Percentiles rank a stretch among this genome's conserved stretches.
Conservation (phyloP, 352 stramenopile genomes). For the Pythium angustatum region DNA sequence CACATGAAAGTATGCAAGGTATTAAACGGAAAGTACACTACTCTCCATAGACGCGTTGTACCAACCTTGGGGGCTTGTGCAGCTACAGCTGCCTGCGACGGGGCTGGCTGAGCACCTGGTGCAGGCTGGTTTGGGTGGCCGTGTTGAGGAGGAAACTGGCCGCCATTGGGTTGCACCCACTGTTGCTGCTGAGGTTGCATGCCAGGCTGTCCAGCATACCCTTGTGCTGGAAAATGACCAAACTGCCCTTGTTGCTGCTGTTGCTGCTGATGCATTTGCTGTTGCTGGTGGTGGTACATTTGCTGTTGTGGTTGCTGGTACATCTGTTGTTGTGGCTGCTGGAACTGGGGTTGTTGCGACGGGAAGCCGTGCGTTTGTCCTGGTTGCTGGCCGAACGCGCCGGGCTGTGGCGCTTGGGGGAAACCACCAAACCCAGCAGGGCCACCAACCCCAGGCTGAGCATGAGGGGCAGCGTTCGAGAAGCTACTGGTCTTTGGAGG, state of each 20-base stretch:
- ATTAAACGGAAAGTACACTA: too few relatives aligned
- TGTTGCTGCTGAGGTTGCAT: conserved; percentile 35
- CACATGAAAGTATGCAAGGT: not conserved
- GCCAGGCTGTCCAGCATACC: conserved; percentile 25
- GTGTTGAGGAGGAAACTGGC: conserved; percentile 33
- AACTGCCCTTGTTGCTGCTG: conserved; percentile 22
- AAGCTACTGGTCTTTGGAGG: conserved; percentile 27
- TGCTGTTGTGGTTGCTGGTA: conserved; percentile 23
- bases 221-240: conserved; percentile 26
- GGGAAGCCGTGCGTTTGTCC: conserved; percentile 20
- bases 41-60: not conserved
- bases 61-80: conserved; percentile 43
- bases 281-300: conserved; percentile 35
- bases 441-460: conserved; percentile 31
- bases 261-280: conserved; percentile 24
- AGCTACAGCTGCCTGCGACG: conserved; percentile 23
- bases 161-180: conserved; percentile 31
- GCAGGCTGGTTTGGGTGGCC: conserved; percentile 5
- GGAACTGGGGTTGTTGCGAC: conserved; percentile 27
- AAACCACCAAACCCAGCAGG: conserved; percentile 18
- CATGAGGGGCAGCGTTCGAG: conserved; percentile 1
- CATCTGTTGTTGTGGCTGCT: conserved; percentile 35
- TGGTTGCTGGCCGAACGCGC: conserved; percentile 15
- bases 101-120: not conserved
- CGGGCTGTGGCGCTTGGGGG: conserved; percentile 12